phyloP scores from a whole-genome alignment of 1,139 yeast species.

The Pichia cactophila region DNA sequence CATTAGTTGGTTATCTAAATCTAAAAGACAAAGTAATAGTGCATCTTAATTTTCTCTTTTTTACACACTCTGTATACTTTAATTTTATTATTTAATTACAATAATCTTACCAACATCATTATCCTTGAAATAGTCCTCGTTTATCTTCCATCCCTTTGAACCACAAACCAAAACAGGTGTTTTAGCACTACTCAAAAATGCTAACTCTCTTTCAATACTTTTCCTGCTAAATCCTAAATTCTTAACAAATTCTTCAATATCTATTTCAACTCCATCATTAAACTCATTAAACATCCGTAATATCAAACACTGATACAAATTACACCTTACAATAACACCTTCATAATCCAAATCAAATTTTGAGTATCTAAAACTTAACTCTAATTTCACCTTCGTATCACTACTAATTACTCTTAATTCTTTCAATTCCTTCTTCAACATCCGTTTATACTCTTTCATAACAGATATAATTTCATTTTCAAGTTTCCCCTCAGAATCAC shows the following conservation, averaged over 20 bases:
- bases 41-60: background rate
- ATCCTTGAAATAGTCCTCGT: background rate
- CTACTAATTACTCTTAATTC: background rate
- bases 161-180: background rate
- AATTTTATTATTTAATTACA: background rate
- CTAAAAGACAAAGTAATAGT: background rate
- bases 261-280: background rate
- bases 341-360: slow-evolving; percentile 3
- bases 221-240: background rate
- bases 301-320: slow-evolving; percentile 8
- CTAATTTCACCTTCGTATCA: background rate
- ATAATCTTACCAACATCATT: background rate
- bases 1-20: background rate
- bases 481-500: background rate
- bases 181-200: background rate
- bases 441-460: slow-evolving; percentile 2
- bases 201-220: background rate
- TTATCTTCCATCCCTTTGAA: background rate
- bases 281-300: slow-evolving; percentile 3
- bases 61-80: background rate
- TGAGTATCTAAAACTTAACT: slow-evolving; percentile 2
- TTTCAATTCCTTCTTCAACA: background rate
- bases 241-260: background rate
- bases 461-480: background rate
- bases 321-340: background rate